Conservation (phyloP, 1,284 basidiomycete genomes). For the Neotropicomus parvogracilis region DNA sequence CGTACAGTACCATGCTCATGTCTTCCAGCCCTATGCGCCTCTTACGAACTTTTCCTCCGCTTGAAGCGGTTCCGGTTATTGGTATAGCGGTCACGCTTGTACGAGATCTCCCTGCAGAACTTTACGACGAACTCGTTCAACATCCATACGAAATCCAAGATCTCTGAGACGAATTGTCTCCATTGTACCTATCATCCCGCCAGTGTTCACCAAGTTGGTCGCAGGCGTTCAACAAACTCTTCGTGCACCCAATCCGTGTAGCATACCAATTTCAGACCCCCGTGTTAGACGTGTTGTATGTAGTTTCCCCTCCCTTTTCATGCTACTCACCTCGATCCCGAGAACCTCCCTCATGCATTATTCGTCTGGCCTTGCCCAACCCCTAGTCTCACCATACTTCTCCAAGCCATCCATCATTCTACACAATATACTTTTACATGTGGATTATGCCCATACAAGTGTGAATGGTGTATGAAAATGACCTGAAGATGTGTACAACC, state of each 20-base stretch:
- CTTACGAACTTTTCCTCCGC: constrained; percentile 89
- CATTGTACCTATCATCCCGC: neutral
- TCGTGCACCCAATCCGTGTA: constrained; percentile 25
- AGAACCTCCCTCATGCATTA: neutral
- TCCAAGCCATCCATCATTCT: neutral
- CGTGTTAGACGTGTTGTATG: constrained; percentile 15
- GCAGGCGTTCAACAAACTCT: constrained; percentile 9
- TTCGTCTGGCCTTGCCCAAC: neutral
- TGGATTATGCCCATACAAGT: constrained; percentile 1
- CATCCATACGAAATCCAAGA: constrained; percentile 75
- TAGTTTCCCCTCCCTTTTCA: neutral
- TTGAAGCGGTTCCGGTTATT: constrained; percentile 85
- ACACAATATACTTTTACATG: constrained; percentile 2
- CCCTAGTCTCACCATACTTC: neutral
- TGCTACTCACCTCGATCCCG: neutral
- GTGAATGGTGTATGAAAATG: constrained; percentile 6
- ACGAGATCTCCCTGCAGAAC: constrained; percentile 82
- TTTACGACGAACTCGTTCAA: constrained; percentile 86
- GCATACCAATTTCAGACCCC: constrained; percentile 15
- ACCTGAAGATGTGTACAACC: neutral
- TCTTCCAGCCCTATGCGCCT: constrained; percentile 84
- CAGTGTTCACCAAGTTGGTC: constrained; percentile 6
- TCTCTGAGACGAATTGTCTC: constrained; percentile 15
- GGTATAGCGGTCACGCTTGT: constrained; percentile 91
- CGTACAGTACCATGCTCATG: constrained; percentile 10